phyloP scores from a whole-genome alignment of 257 asterid genomes.

The Euphrasia confusa region DNA sequence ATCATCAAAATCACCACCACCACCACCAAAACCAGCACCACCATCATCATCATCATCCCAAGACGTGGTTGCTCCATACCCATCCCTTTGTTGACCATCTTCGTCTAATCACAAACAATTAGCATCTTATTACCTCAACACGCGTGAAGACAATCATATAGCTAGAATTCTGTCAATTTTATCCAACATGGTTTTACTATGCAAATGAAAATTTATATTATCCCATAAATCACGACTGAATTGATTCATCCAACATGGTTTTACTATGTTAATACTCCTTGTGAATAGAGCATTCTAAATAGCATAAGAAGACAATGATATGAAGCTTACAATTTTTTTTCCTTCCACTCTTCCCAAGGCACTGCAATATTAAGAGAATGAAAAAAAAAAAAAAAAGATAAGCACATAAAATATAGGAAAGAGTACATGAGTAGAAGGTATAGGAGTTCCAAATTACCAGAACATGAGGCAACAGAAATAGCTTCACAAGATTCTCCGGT shows the following conservation, averaged over 20 bases:
- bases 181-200: too few relatives aligned
- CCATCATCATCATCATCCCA: conserved; percentile 68
- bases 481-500: conserved; percentile 93
- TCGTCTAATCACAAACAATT: conserved; percentile 42
- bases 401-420: neutral
- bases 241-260: conserved; percentile 11
- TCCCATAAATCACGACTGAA: neutral
- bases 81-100: conserved; percentile 45
- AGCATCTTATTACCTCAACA: conserved; percentile 18
- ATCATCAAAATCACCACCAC: conserved; percentile 34
- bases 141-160: neutral
- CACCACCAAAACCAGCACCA: conserved; percentile 41
- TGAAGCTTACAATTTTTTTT: conserved; percentile 44
- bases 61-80: conserved; percentile 47
- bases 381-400: conserved; percentile 11
- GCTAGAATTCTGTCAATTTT: neutral
- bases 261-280: neutral
- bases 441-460: conserved; percentile 42
- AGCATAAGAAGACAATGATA: neutral
- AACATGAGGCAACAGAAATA: conserved; percentile 76
- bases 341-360: conserved; percentile 73
- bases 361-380: conserved; percentile 48
- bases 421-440: conserved; percentile 1
- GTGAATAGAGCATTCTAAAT: neutral
- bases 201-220: too few relatives aligned